Percentiles rank a stretch among this genome's conserved stretches.
Conservation (phyloP, 2,329 filamentous ascomycete genomes). For the Colletotrichum cuscutae region DNA sequence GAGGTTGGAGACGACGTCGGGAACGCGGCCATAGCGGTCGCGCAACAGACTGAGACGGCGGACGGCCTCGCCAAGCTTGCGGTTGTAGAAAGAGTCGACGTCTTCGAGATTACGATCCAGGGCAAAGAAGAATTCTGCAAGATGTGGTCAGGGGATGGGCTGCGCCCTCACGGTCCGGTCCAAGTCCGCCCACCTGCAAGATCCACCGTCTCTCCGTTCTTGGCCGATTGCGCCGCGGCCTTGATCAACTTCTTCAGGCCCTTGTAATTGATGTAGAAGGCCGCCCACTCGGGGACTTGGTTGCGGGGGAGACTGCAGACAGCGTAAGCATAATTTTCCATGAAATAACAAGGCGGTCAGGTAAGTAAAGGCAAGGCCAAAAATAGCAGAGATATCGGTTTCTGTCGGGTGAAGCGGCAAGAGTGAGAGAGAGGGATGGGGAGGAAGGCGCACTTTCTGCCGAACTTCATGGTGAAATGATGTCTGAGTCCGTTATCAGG, state of each 20-base stretch:
- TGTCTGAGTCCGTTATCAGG: conserved; percentile 35
- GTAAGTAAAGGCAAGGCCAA: background rate
- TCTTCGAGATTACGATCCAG: conserved; percentile 97
- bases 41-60: conserved; percentile 87
- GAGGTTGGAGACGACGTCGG: conserved; percentile 75
- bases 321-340: conserved; percentile 36
- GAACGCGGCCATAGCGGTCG: conserved; percentile 83
- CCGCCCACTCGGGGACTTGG: conserved; percentile 88
- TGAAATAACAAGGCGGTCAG: conserved; percentile 1
- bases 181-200: conserved; percentile 79
- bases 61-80: conserved; percentile 87
- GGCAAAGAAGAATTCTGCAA: conserved; percentile 92
- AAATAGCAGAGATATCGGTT: background rate
- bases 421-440: background rate
- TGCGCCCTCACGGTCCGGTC: conserved; percentile 40
- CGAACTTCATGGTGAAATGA: conserved; percentile 72
- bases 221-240: conserved; percentile 72
- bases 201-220: conserved; percentile 81
- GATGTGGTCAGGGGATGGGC: conserved; percentile 50
- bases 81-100: conserved; percentile 97
- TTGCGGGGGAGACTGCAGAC: conserved; percentile 74
- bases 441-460: conserved; percentile 60
- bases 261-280: conserved; percentile 89
- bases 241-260: conserved; percentile 96
- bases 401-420: background rate